These are phyloP conservation scores for Leishmania turanica DNA, from an alignment of 208 protist species.

Conservation along the genomic window DNA sequence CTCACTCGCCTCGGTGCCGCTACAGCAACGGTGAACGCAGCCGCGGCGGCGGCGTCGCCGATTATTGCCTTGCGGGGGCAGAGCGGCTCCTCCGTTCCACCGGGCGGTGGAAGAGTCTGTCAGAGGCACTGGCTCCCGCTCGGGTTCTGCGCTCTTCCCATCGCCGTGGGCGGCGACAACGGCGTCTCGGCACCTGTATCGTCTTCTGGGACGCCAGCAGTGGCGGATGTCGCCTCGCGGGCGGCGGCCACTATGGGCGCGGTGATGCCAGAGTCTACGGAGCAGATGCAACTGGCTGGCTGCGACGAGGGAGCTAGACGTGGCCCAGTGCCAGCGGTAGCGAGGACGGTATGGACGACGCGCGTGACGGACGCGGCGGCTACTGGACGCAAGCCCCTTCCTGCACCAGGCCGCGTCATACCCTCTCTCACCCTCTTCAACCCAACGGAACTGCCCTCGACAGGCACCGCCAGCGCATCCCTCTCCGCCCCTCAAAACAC, in stretches of 20 bases:
- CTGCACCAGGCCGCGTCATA: neutral
- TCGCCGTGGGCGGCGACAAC: neutral
- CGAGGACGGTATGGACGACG: neutral
- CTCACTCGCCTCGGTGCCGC: neutral
- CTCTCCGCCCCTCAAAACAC: neutral
- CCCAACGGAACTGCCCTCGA: neutral
- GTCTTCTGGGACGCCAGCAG: neutral
- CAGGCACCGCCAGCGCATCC: neutral
- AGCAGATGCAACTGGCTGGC: neutral
- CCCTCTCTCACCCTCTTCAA: neutral
- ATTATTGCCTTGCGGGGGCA: conserved; percentile 8
- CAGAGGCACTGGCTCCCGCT: no score
- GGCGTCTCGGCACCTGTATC: neutral
- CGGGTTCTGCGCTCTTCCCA: neutral
- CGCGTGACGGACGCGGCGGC: neutral
- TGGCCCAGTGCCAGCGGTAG: neutral
- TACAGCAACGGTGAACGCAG: neutral
- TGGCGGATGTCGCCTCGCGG: neutral
- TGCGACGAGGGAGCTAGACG: neutral
- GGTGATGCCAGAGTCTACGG: neutral
- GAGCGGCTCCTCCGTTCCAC: neutral
- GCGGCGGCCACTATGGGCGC: neutral
- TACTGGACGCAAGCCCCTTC: neutral
- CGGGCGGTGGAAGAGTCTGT: neutral
- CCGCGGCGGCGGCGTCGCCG: neutral